phyloP scores from a whole-genome alignment of 2,329 filamentous ascomycete species.

The Colletotrichum tofieldiae region DNA sequence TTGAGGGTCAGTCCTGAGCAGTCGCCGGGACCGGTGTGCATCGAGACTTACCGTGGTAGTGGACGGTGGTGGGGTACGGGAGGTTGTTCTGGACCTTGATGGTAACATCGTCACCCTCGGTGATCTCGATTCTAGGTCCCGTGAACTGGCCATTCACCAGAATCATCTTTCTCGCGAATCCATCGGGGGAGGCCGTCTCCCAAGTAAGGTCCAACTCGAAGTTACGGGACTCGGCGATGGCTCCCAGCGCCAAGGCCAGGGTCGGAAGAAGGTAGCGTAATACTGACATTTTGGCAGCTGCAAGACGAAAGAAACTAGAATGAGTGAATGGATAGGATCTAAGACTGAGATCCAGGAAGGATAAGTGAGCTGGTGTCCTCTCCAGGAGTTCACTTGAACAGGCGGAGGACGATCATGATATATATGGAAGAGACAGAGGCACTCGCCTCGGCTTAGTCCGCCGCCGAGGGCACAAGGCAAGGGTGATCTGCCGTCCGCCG shows the following conservation, averaged over 20 bases:
- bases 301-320: conserved; percentile 34
- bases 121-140: conserved; percentile 70
- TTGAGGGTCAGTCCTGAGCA: conserved; percentile 17
- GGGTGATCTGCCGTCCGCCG: conserved; percentile 33
- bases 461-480: conserved; percentile 29
- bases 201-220: conserved; percentile 54
- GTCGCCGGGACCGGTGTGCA: background rate
- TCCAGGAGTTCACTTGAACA: background rate
- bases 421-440: conserved; percentile 39
- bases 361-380: conserved; percentile 38
- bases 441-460: conserved; percentile 27
- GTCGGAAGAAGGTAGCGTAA: conserved; percentile 42
- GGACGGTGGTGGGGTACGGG: conserved; percentile 64
- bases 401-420: conserved; percentile 41
- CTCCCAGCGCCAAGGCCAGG: conserved; percentile 39
- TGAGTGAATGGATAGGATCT: conserved; percentile 42
- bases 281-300: conserved; percentile 38
- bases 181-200: conserved; percentile 59
- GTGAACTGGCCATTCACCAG: conserved; percentile 75
- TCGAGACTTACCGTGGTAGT: conserved; percentile 61
- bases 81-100: conserved; percentile 63
- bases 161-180: conserved; percentile 60
- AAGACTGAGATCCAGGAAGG: conserved; percentile 30
- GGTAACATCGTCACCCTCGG: conserved; percentile 66
- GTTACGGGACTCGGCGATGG: conserved; percentile 34